Evolutionary conservation across 768 basidiomycete species (phyloP).

Genomic region (Boletus coccyginus): DNA sequence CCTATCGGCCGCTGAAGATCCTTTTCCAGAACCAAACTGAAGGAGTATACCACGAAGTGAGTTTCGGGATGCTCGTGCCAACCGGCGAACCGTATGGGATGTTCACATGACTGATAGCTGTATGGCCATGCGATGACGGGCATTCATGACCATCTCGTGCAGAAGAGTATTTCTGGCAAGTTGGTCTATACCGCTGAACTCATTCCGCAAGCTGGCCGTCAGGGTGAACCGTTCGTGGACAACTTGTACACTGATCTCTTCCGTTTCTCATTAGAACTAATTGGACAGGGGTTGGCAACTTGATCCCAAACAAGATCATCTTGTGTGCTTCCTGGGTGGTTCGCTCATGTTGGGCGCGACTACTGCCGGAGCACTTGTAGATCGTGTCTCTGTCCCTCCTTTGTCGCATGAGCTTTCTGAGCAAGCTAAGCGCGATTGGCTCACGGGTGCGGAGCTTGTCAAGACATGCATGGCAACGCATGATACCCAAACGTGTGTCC

Average conservation of each 20-base stretch:
- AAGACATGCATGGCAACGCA: constrained; percentile 88
- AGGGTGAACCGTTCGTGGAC: constrained; percentile 34
- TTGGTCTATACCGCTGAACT: constrained; percentile 84
- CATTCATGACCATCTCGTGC: constrained; percentile 72
- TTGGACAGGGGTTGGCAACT: constrained; percentile 63
- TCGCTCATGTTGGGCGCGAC: constrained; percentile 90
- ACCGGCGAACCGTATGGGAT: background rate
- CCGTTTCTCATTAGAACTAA: constrained; percentile 5
- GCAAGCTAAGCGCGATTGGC: constrained; percentile 73
- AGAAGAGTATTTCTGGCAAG: constrained; percentile 53
- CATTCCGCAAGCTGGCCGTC: constrained; percentile 47
- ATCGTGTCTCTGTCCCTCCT: constrained; percentile 67
- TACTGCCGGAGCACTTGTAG: constrained; percentile 50
- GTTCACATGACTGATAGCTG: constrained; percentile 53
- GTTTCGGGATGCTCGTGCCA: constrained; percentile 14
- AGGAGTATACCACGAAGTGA: constrained; percentile 69
- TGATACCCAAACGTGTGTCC: constrained; percentile 73
- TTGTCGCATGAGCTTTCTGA: constrained; percentile 57
- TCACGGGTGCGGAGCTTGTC: constrained; percentile 74
- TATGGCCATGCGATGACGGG: constrained; percentile 85
- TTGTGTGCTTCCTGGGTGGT: constrained; percentile 93
- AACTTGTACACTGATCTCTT: background rate
- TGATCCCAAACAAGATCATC: constrained; percentile 89
- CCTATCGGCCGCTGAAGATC: background rate
- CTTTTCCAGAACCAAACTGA: constrained; percentile 64